Evolutionary conservation across 495 filamentous ascomycete species (phyloP).

Genomic region (Penicillium pulvis): DNA sequence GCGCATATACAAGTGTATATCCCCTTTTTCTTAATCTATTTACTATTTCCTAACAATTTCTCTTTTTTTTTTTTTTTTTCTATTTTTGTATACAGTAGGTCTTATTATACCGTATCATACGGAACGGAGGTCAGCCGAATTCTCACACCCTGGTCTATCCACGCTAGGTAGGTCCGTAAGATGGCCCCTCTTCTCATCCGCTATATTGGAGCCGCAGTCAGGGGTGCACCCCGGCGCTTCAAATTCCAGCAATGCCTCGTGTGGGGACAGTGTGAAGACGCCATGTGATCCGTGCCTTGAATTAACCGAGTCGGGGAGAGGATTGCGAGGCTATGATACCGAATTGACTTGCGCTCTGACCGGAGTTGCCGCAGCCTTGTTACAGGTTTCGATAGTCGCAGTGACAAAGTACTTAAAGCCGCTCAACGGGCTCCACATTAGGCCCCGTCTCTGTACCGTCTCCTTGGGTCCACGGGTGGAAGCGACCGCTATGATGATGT

Average conservation of each 20-base stretch:
- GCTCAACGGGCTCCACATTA: background rate
- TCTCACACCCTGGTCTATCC: background rate
- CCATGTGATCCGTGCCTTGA: background rate
- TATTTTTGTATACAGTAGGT: background rate
- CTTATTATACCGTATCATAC: background rate
- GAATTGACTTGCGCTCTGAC: background rate
- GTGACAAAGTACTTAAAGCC: background rate
- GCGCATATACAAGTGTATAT: background rate
- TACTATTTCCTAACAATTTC: background rate
- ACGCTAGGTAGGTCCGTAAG: constrained; percentile 1
- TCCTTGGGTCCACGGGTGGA: background rate
- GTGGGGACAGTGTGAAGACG: background rate
- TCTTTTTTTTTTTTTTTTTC: too few relatives aligned
- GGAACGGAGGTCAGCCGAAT: background rate
- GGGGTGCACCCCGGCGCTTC: constrained; percentile 3
- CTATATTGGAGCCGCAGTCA: constrained; percentile 4
- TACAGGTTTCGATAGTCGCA: constrained; percentile 1
- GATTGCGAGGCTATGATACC: background rate
- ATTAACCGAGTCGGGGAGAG: background rate
- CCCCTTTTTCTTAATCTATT: background rate
- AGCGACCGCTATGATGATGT: background rate
- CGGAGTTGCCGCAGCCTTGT: background rate
- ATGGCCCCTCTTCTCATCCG: constrained; percentile 2
- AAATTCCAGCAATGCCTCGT: background rate
- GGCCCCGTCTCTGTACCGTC: background rate